Conservation (phyloP, 106 monocot species). For the Gastrodia elata region DNA sequence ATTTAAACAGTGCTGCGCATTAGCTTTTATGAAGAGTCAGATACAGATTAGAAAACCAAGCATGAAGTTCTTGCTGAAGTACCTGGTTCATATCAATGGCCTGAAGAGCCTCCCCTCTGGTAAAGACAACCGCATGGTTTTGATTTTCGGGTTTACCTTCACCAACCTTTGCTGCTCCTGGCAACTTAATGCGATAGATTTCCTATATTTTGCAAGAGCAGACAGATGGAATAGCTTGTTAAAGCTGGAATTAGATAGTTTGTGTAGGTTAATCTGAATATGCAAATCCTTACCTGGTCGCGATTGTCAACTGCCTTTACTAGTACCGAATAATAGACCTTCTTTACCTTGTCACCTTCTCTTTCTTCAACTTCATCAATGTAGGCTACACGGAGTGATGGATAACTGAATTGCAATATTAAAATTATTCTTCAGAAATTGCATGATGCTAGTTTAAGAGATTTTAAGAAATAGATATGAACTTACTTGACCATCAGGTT, state of each 20-base stretch:
- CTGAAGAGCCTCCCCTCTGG: slow-evolving; percentile 95
- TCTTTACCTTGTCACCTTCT: slow-evolving; percentile 83
- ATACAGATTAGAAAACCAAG: neutral
- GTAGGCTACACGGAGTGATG: slow-evolving; percentile 88
- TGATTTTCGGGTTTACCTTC: slow-evolving; percentile 91
- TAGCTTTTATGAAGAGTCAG: neutral
- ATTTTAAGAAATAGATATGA: neutral
- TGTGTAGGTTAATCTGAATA: neutral
- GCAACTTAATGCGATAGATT: slow-evolving; percentile 98
- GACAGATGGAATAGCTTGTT: neutral
- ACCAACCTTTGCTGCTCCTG: slow-evolving; percentile 82
- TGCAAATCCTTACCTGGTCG: slow-evolving; percentile 60
- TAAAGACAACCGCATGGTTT: slow-evolving; percentile 92
- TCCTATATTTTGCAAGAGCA: slow-evolving; percentile 33
- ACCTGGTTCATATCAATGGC: slow-evolving; percentile 99
- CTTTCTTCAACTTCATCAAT: slow-evolving; percentile 99
- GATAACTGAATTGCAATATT: slow-evolving; percentile 43
- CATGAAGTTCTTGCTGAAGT: neutral
- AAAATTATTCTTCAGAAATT: neutral
- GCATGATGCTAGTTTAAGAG: no score
- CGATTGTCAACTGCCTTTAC: slow-evolving; percentile 95
- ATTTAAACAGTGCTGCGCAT: neutral
- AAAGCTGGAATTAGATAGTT: neutral
- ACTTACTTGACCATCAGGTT: slow-evolving; percentile 39
- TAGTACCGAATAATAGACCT: slow-evolving; percentile 96